Base-by-base conservation (phyloP, 257 asterid genomes). In the Jacaranda mimosifolia region DNA sequence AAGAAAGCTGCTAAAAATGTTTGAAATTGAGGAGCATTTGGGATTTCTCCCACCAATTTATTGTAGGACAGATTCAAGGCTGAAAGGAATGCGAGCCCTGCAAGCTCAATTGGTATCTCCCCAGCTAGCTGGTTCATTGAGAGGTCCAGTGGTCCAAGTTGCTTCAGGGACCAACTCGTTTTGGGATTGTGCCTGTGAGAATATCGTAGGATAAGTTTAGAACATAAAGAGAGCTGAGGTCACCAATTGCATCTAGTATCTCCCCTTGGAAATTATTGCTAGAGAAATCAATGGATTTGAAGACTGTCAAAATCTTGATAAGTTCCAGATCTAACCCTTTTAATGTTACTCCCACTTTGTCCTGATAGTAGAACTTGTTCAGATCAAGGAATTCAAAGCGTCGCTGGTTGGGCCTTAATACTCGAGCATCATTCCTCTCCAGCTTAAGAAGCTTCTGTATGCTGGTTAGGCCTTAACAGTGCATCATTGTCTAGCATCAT, bases 231-330 rank as follows among this genome's bases (percentile, higher is more conserved):
- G 78, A 71, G 56, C 7, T 76, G 36, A 86, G 86, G 12, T 77
- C 79, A 19, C 89, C 92, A n/a, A 26, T 26, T 26, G 32, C 32
- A 26, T 26, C 32, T 26, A 26, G 32, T 26, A 26, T 26, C 32
- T 26, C 12, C 43, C 94, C 91, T 4, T 70, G 63, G 56, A 90
- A 86, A 40, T 88, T 82, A 51, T 87, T 89, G 70, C 85, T 32
- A 26, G 94, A 87, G 63, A 89, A 65, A 79, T 89, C 90, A 70
- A 89, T 77, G 59, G 89, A 83, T 11, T 77, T 70, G 49, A 74
- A 77, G 56, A 52, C 12, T 8, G 72, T 40, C n/a, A 65, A 58
- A 43, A 87, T 84, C 63, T 85, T 85, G 10, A 52, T 64, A 40
- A 82, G 45, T 38, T 9, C 32, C 8, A 60, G 4, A 8, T 55